A percentile compares a stretch with the other conserved stretches of the same genome.
phyloP scores from a whole-genome alignment of 257 asterid species.

The Linaria vulgaris region DNA sequence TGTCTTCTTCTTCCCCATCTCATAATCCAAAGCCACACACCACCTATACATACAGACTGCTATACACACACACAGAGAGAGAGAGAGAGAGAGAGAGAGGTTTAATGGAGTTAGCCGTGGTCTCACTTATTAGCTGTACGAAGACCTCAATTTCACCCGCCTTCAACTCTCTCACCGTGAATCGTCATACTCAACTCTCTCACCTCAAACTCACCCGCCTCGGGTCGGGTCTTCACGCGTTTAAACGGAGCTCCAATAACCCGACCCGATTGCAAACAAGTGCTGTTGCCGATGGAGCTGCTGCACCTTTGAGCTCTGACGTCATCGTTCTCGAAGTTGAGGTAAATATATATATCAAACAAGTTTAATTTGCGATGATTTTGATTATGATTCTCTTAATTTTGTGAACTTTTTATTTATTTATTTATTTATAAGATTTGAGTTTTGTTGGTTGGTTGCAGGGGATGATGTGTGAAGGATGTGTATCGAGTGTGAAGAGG shows the following conservation, averaged over 20 bases:
- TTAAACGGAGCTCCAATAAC: conserved; percentile 27
- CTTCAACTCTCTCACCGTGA: conserved; percentile 44
- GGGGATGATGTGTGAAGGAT: conserved; percentile 81
- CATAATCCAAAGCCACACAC: not conserved
- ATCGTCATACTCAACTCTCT: conserved; percentile 37
- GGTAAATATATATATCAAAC: conserved; percentile 39
- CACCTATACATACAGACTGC: not conserved
- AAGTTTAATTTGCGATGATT: too few relatives aligned
- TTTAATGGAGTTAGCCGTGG: conserved; percentile 62
- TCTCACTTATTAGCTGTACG: conserved; percentile 32
- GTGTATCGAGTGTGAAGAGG: conserved; percentile 64
- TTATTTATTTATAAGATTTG: too few relatives aligned
- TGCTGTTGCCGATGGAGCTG: conserved; percentile 49
- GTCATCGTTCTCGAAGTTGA: conserved; percentile 89
- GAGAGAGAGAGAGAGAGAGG: conserved; percentile 25
- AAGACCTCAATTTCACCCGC: too few relatives aligned
- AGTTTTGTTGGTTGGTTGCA: conserved; percentile 26
- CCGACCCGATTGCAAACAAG: conserved; percentile 40
- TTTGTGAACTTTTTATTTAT: too few relatives aligned
- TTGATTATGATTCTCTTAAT: not conserved
- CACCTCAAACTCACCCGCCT: conserved; percentile 48
- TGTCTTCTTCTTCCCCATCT: too few relatives aligned
- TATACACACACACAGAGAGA: conserved; percentile 3
- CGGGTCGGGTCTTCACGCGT: conserved; percentile 36
- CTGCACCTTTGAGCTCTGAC: conserved; percentile 59